A percentile compares a stretch with the other conserved stretches of the same genome.
These are phyloP conservation scores for Phytophthora hybrid DNA, from an alignment of 352 stramenopile species.

Conservation along the genomic window DNA sequence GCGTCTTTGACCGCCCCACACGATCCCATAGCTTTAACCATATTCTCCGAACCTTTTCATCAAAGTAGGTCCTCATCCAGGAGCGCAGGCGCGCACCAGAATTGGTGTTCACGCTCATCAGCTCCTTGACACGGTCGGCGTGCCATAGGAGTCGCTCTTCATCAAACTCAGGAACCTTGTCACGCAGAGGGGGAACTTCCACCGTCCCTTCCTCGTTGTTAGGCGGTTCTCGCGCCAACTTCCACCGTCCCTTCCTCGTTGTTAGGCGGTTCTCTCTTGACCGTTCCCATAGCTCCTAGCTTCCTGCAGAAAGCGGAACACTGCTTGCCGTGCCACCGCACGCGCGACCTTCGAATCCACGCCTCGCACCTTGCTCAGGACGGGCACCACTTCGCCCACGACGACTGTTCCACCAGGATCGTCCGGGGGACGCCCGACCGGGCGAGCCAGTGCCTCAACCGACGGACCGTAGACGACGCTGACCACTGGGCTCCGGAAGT, in stretches of 20 bases:
- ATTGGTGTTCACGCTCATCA: too few species aligned
- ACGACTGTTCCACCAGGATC: not conserved
- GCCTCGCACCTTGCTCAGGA: not conserved
- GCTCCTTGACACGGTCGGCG: too few species aligned
- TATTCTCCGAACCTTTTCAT: not conserved
- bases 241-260: too few species aligned
- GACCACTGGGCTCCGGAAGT: not conserved
- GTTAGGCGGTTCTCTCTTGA: too few species aligned
- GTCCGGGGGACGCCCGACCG: not conserved
- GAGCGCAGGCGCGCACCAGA: too few species aligned
- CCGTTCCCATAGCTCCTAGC: not conserved
- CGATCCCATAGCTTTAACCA: constrained; percentile 1
- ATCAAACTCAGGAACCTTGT: too few species aligned
- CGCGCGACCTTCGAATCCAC: not conserved
- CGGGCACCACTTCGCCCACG: not conserved
- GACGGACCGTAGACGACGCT: not conserved
- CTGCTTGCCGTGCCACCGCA: not conserved
- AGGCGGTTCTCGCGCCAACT: not conserved
- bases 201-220: too few species aligned
- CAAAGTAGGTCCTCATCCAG: too few species aligned
- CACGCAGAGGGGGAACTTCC: too few species aligned
- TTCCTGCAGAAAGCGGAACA: not conserved
- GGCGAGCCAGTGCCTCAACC: not conserved
- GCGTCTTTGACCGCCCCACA: not conserved
- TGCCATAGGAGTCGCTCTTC: too few species aligned